Evolutionary conservation across 805 yeast species (phyloP).

Genomic region (Candida sphagnicola): DNA sequence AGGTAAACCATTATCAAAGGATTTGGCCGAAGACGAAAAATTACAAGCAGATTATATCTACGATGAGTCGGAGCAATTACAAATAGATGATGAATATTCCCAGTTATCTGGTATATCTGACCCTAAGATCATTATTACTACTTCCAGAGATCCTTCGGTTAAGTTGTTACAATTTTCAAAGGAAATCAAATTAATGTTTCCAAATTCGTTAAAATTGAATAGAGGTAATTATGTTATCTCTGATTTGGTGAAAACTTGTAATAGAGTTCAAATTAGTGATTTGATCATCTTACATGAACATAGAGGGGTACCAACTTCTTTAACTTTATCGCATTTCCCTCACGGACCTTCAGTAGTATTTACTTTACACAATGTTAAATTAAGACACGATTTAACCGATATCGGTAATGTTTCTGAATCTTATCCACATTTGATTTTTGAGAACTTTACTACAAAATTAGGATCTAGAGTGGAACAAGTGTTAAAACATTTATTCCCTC

Average conservation of each 20-base stretch:
- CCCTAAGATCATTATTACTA: conserved; percentile 88
- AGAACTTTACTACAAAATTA: conserved; percentile 74
- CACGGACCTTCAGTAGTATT: conserved; percentile 97
- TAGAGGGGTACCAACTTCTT: conserved; percentile 95
- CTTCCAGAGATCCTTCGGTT: conserved; percentile 87
- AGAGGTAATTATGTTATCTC: conserved; percentile 92
- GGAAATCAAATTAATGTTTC: conserved; percentile 85
- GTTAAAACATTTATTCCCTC: conserved; percentile 88
- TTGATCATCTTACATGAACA: conserved; percentile 88
- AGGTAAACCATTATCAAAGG: conserved; percentile 88
- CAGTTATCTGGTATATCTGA: conserved; percentile 84
- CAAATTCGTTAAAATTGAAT: conserved; percentile 83
- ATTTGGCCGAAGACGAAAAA: conserved; percentile 80
- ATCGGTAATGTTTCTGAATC: conserved; percentile 88
- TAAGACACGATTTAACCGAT: conserved; percentile 86
- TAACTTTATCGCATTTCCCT: conserved; percentile 92
- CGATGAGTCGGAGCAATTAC: conserved; percentile 71
- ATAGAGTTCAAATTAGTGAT: conserved; percentile 78
- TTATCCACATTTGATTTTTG: conserved; percentile 91
- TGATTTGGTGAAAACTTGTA: conserved; percentile 78
- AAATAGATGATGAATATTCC: conserved; percentile 89
- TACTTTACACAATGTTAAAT: conserved; percentile 88
- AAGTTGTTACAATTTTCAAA: conserved; percentile 87
- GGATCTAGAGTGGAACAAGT: conserved; percentile 81
- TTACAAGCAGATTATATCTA: conserved; percentile 78